These are phyloP conservation scores for Aspergillus eucalypticola DNA, from an alignment of 2,329 filamentous ascomycete species.

Conservation along the genomic window DNA sequence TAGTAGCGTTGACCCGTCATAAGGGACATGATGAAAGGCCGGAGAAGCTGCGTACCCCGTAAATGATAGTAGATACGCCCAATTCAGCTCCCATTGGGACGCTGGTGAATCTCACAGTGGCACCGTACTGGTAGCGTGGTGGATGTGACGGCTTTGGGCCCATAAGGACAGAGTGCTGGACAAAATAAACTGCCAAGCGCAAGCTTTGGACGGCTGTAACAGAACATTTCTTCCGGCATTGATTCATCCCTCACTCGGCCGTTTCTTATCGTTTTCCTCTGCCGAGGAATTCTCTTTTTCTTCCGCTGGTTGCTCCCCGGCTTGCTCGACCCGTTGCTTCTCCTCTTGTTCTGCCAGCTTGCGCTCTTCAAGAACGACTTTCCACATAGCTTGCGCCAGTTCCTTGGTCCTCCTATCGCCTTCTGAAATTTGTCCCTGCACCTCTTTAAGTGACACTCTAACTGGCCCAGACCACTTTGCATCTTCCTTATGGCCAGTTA, in stretches of 20 bases:
- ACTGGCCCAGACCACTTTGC: constrained; percentile 29
- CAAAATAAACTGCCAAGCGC: too few relatives aligned
- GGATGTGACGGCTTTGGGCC: too few relatives aligned
- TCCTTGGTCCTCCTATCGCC: constrained; percentile 31
- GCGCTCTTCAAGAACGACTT: constrained; percentile 42
- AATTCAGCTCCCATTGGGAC: too few relatives aligned
- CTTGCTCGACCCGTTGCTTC: constrained; percentile 5
- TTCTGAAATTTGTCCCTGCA: constrained; percentile 26
- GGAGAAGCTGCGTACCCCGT: too few relatives aligned
- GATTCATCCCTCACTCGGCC: not conserved
- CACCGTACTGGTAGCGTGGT: too few relatives aligned
- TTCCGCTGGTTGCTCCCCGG: not conserved
- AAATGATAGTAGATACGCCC: too few relatives aligned
- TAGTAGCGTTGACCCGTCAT: too few relatives aligned
- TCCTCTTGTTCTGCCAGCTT: constrained; percentile 35
- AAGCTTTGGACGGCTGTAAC: too few relatives aligned
- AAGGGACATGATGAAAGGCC: too few relatives aligned
- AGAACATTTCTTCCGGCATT: not conserved
- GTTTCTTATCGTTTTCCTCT: not conserved
- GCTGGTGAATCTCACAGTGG: too few relatives aligned
- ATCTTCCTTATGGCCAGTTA: constrained; percentile 28
- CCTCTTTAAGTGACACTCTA: constrained; percentile 21
- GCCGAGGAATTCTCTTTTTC: not conserved
- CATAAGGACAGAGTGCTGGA: too few relatives aligned
- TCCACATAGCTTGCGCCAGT: constrained; percentile 40